Percentiles rank a stretch among this genome's conserved stretches.
Evolutionary conservation across 2,329 filamentous ascomycete genomes (phyloP).

Genomic region (Neofusicoccum umdonicola): DNA sequence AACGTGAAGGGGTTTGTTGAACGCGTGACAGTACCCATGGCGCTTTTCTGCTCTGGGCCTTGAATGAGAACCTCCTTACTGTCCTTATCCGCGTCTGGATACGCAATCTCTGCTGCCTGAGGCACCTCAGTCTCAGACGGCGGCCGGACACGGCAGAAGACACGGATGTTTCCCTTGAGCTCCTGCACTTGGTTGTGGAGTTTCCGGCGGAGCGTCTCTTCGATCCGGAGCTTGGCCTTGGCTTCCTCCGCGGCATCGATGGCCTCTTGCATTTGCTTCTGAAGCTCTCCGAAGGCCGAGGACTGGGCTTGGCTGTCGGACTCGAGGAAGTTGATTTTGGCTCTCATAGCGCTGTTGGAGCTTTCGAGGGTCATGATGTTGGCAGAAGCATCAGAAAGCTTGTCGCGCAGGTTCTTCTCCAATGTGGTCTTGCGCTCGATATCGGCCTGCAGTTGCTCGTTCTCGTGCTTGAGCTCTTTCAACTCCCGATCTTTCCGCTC

Average conservation of each 20-base stretch:
- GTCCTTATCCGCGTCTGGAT: constrained; percentile 76
- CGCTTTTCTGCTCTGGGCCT: constrained; percentile 80
- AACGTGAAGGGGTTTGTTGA: constrained; percentile 87
- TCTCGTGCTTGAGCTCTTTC: constrained; percentile 47
- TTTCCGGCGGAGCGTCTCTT: constrained; percentile 85
- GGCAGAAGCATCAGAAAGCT: constrained; percentile 42
- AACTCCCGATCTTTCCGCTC: constrained; percentile 57
- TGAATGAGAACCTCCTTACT: constrained; percentile 82
- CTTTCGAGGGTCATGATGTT: constrained; percentile 63
- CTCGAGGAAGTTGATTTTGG: constrained; percentile 84
- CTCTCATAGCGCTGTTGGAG: constrained; percentile 70
- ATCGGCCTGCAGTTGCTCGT: constrained; percentile 47
- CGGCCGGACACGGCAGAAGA: constrained; percentile 94
- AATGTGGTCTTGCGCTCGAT: constrained; percentile 60
- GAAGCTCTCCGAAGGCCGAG: constrained; percentile 77
- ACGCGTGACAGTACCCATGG: constrained; percentile 70
- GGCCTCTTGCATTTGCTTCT: constrained; percentile 76
- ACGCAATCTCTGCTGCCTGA: constrained; percentile 70
- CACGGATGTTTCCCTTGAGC: constrained; percentile 94
- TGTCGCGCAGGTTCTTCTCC: constrained; percentile 57
- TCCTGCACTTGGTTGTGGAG: constrained; percentile 98
- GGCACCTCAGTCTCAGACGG: constrained; percentile 60
- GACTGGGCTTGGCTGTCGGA: constrained; percentile 88
- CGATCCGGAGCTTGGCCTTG: constrained; percentile 79
- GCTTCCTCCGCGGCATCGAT: constrained; percentile 66